Evolutionary conservation across 805 yeast genomes (phyloP).

Genomic region (Wickerhamomyces pijperi): DNA sequence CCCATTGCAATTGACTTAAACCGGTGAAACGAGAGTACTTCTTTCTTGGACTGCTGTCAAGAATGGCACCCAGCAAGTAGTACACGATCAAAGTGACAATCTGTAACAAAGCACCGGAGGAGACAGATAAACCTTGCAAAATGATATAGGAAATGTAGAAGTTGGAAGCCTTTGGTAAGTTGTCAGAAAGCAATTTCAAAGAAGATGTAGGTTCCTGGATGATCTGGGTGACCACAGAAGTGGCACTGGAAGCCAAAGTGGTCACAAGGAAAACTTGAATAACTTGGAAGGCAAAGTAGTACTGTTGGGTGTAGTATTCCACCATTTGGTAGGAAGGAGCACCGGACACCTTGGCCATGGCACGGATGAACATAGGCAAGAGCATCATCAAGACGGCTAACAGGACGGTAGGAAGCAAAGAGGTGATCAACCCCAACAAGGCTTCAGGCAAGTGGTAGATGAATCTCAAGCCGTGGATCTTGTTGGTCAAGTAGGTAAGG

Average conservation of each 20-base stretch:
- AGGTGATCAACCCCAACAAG: slow-evolving; percentile 54
- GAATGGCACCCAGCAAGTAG: slow-evolving; percentile 42
- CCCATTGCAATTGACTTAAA: slow-evolving; percentile 51
- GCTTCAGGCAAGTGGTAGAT: slow-evolving; percentile 42
- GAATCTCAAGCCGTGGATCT: slow-evolving; percentile 42
- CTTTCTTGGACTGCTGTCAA: slow-evolving; percentile 60
- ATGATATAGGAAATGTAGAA: slow-evolving; percentile 59
- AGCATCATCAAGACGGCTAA: slow-evolving; percentile 56
- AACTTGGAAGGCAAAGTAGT: slow-evolving; percentile 61
- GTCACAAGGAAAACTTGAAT: slow-evolving; percentile 64
- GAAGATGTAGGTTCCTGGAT: slow-evolving; percentile 47
- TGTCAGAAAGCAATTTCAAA: slow-evolving; percentile 48
- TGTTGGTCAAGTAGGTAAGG: slow-evolving; percentile 48
- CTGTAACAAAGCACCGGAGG: slow-evolving; percentile 59
- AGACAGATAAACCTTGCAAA: slow-evolving; percentile 55
- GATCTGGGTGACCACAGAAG: slow-evolving; percentile 55
- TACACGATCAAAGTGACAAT: slow-evolving; percentile 45
- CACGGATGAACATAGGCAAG: slow-evolving; percentile 54
- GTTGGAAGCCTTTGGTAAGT: slow-evolving; percentile 64
- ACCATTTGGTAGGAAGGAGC: slow-evolving; percentile 43
- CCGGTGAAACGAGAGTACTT: slow-evolving; percentile 48
- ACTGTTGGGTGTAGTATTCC: slow-evolving; percentile 54
- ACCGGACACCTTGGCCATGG: slow-evolving; percentile 52
- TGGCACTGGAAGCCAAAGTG: slow-evolving; percentile 60
- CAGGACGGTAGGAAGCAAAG: slow-evolving; percentile 57